Evolutionary conservation across 225 moss, liverwort and hornwort species (phyloP), one percentile per base, ranked within the genome.

Genomic region (Climacium dendroides): DNA sequence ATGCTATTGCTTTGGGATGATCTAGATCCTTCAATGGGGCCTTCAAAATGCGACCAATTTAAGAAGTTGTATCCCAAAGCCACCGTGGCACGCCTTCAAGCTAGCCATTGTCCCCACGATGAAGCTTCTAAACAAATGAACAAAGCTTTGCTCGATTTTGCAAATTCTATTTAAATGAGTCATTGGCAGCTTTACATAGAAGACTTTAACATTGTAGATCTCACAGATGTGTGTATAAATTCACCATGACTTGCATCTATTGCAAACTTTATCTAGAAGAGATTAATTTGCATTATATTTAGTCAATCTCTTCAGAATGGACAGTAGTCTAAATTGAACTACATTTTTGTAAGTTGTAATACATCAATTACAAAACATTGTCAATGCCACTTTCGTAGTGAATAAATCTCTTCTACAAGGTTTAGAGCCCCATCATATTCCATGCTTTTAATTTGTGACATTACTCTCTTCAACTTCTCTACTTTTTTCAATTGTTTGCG

Each of bases 21-120:
- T 41, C 89, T 94, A 39, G 96, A 98, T 87, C 95, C 95, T 34
- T 96, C 95, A 96, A 96, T 97, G 95, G 95, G 93, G 29, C 88
- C 95, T 79, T 91, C 90, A 8, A 96, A 96, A 83, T 95, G 94
- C 63, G 94, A 95, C 30, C 91, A 90, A 80, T 86, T 98, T 8
- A 92, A 92, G 91, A 90, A 89, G 28, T 87, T 97, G 23, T 96
- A 96, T 60, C 95, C 96, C 24, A 94, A 91, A 61, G 96, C 96
- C 17, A 91, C 93, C 61, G 48, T 93, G 78, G 95, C 96, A 25
- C 91, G 86, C 19, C 90, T 97, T 29, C 92, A 93, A 84, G 97
- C 95, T 55, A 94, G 95, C 48, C 97, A 96, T 71, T 97, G 95
- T 72, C 95, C 95, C 17, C 95, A 97, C 55, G 95, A 97, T 59